Conservation (phyloP, 148 eudicot species). For the Nyssa sinensis region DNA sequence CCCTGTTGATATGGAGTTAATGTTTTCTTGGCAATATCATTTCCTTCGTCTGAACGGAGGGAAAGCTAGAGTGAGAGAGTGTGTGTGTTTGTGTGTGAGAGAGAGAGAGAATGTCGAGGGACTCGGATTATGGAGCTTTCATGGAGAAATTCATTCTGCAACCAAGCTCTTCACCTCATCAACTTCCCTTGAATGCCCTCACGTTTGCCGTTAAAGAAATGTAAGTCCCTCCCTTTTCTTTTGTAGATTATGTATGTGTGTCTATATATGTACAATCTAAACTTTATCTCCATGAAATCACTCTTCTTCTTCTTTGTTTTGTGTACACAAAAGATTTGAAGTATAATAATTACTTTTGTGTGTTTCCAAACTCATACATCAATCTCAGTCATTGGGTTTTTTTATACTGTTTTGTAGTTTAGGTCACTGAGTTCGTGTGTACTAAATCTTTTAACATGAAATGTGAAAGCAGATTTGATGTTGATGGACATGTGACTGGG, state of each 20-base stretch:
- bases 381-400: background rate
- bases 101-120: slow-evolving; percentile 34
- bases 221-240: slow-evolving; percentile 33
- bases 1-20: too few relatives aligned
- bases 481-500: slow-evolving; percentile 66
- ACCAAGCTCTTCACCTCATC: slow-evolving; percentile 29
- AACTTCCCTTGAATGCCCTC: slow-evolving; percentile 70
- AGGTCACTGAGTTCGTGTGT: background rate
- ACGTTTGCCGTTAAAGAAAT: slow-evolving; percentile 89
- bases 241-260: background rate
- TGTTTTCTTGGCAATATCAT: background rate
- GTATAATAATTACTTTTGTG: background rate
- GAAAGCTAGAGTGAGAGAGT: too few relatives aligned
- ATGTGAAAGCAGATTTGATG: slow-evolving; percentile 65
- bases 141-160: slow-evolving; percentile 57
- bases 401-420: background rate
- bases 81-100: too few relatives aligned
- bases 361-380: background rate
- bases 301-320: too few relatives aligned
- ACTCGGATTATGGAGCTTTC: slow-evolving; percentile 66
- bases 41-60: too few relatives aligned
- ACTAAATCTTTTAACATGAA: background rate
- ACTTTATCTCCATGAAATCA: background rate
- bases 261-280: background rate
- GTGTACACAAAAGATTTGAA: background rate